Conservation (phyloP, 2,329 filamentous ascomycete genomes). For the Alternaria arborescens region DNA sequence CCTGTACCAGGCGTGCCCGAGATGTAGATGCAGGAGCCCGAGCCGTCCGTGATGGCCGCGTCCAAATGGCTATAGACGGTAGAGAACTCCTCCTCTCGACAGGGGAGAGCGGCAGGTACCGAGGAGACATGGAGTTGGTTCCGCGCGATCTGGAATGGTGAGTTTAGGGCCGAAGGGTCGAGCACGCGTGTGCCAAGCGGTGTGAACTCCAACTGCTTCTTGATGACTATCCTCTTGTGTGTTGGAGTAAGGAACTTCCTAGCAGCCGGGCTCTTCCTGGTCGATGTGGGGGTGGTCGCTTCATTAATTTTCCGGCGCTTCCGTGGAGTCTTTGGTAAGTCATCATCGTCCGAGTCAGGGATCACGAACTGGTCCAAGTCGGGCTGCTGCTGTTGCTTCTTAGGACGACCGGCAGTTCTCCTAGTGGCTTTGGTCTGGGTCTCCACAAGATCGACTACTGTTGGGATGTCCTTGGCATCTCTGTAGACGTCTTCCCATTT, state of each 20-base stretch:
- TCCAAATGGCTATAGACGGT: conserved; percentile 94
- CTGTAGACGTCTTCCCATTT: conserved; percentile 86
- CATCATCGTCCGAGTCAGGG: conserved; percentile 53
- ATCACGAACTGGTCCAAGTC: conserved; percentile 57
- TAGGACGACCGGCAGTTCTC: conserved; percentile 54
- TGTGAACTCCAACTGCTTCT: conserved; percentile 93
- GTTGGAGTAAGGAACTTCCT: conserved; percentile 68
- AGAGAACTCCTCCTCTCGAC: conserved; percentile 89
- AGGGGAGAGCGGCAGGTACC: conserved; percentile 87
- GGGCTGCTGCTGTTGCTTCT: conserved; percentile 38
- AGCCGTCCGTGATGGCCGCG: conserved; percentile 90
- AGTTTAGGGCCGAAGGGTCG: conserved; percentile 78
- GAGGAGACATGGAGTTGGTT: conserved; percentile 92
- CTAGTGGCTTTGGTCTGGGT: conserved; percentile 76
- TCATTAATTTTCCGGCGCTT: conserved; percentile 59
- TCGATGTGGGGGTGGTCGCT: conserved; percentile 56
- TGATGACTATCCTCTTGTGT: conserved; percentile 75
- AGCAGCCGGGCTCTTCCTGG: conserved; percentile 57
- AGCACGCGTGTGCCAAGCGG: conserved; percentile 89
- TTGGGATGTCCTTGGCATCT: conserved; percentile 71
- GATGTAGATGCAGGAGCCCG: conserved; percentile 97
- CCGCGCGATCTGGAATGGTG: conserved; percentile 90
- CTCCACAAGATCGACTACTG: conserved; percentile 73
- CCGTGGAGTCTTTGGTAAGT: conserved; percentile 55
- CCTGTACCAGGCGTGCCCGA: conserved; percentile 98